These are phyloP conservation scores for Didymella lethalis DNA, from an alignment of 2,329 filamentous ascomycete species.

Conservation along the genomic window DNA sequence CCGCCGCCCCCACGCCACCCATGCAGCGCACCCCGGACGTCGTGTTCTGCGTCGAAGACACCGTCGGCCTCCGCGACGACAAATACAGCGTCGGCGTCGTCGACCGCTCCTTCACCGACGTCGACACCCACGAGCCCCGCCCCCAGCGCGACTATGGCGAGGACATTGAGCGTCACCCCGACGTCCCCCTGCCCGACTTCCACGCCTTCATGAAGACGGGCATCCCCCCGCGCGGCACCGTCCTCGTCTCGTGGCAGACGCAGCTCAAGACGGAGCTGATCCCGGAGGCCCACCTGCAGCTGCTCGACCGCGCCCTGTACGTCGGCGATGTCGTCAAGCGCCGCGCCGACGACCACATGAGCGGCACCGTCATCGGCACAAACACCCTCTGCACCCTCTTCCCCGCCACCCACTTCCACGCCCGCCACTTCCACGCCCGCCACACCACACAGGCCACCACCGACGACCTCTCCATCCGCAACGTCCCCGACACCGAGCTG, in stretches of 20 bases:
- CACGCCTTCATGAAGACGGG: conserved; percentile 53
- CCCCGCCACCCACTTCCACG: conserved; percentile 40
- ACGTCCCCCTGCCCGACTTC: conserved; percentile 46
- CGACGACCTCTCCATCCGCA: conserved; percentile 48
- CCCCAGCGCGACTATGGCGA: conserved; percentile 51
- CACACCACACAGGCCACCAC: conserved; percentile 33
- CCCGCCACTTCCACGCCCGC: conserved; percentile 36
- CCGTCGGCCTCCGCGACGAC: conserved; percentile 52
- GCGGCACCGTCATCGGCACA: conserved; percentile 63
- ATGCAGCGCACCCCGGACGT: conserved; percentile 32
- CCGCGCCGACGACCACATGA: conserved; percentile 57
- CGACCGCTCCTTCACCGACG: conserved; percentile 53
- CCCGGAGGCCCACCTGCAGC: conserved; percentile 54
- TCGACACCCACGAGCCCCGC: conserved; percentile 57
- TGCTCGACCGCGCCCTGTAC: conserved; percentile 63
- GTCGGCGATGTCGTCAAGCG: conserved; percentile 65
- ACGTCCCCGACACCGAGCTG: conserved; percentile 57
- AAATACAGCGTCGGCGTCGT: conserved; percentile 55
- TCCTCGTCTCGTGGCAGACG: conserved; percentile 59
- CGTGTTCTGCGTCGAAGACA: conserved; percentile 54
- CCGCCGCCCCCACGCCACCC: conserved; percentile 5
- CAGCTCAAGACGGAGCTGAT: conserved; percentile 54
- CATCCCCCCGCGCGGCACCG: conserved; percentile 61
- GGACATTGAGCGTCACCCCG: conserved; percentile 47
- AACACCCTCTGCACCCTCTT: conserved; percentile 57